These are phyloP conservation scores for Diaporthe sp. DNA, from an alignment of 2,329 filamentous ascomycete species.

Conservation along the genomic window DNA sequence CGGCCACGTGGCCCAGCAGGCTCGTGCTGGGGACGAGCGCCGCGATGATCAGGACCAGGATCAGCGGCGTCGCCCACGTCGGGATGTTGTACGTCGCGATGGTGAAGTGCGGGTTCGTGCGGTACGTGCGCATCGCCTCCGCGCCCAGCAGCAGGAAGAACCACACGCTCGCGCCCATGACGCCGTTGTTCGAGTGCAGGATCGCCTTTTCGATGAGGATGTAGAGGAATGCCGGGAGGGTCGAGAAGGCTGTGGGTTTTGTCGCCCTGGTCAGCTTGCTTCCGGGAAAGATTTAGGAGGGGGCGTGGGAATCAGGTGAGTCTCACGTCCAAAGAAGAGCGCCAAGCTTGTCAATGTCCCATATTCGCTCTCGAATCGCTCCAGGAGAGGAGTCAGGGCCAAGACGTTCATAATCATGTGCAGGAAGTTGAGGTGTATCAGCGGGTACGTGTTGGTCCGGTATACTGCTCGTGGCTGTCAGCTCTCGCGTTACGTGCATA, in stretches of 20 bases:
- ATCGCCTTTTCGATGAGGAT: conserved; percentile 82
- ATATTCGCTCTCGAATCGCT: conserved; percentile 93
- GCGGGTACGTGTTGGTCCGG: conserved; percentile 90
- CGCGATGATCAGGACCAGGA: conserved; percentile 80
- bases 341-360: conserved; percentile 90
- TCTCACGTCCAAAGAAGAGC: conserved; percentile 91
- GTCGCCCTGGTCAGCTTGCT: conserved; percentile 25
- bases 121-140: conserved; percentile 89
- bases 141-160: conserved; percentile 88
- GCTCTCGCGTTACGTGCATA: conserved; percentile 25
- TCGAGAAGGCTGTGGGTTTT: conserved; percentile 74
- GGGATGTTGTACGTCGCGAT: conserved; percentile 78
- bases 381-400: conserved; percentile 87
- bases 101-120: conserved; percentile 82
- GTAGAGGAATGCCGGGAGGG: conserved; percentile 86
- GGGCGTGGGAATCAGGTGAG: neutral
- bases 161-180: conserved; percentile 93
- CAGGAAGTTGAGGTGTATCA: conserved; percentile 86
- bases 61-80: conserved; percentile 91
- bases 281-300: accelerated
- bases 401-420: conserved; percentile 86
- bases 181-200: conserved; percentile 77
- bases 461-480: conserved; percentile 74
- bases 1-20: conserved; percentile 88
- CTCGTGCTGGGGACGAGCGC: conserved; percentile 86